Evolutionary conservation across 1,139 yeast species (phyloP), one percentile per base, ranked within the genome.

Genomic region (Pichia sp.): DNA sequence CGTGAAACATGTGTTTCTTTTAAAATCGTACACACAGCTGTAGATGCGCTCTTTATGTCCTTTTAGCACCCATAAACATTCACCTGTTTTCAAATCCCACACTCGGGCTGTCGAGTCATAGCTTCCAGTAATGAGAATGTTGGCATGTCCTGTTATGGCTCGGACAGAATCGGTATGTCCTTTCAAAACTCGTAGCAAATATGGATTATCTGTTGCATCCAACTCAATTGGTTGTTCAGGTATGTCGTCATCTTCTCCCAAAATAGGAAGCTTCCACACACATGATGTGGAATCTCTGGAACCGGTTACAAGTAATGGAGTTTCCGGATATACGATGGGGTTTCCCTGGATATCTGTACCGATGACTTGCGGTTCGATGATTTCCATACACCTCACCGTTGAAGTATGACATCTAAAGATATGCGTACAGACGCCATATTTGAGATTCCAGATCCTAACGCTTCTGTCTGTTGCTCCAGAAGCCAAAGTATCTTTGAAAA

Each of bases 381-480:
- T 84, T 53, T 90, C 96, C 55, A 88, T 69, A 60, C 96, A 90
- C 57, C 97, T 73, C 26, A 90, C 95, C 0, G 97, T 88, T 0
- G 96, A 86, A 0, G 95, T 85, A 57, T 88, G 97, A 2, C 95
- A 97, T 48, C 81, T 75, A 61, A 90, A 86, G 1, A 88, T 76
- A 62, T 88, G 95, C 0, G 95, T 85, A 60, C 95, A 85, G 53
- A 69, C 71, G 1, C 85, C 88, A 27, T 81, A 76, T 41, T 70
- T 69, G 52, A 87, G 77, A 61, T 88, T 86, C 97, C 97, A 90
- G 4, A 90, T 80, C 47, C 97, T 72, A 6, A 90, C 95, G 0
- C 95, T 81, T 54, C 95, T 74, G 64, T 90, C 97, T 1, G 96
- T 88, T 2, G 95, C 82, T 0, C 97, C 97, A 51, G 94, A 82